phyloP scores from a whole-genome alignment of 179 eudicot genomes.

The Beta lomatogona region DNA sequence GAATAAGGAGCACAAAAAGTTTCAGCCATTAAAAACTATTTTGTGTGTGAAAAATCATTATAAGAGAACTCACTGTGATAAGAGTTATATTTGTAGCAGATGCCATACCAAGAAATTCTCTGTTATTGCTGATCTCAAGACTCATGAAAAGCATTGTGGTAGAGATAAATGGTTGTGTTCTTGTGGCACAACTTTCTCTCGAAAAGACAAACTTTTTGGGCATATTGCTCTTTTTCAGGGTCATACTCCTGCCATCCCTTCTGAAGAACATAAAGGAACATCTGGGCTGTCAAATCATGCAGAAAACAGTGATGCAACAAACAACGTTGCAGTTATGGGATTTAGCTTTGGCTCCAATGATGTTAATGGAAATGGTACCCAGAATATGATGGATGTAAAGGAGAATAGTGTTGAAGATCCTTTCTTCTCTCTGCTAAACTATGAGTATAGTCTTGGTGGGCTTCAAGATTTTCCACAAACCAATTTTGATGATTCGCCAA shows the following conservation, averaged over 20 bases:
- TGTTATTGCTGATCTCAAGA: conserved; percentile 92
- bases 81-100: conserved; percentile 84
- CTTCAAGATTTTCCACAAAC: conserved; percentile 66
- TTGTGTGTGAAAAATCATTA: conserved; percentile 93
- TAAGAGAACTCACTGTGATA: conserved; percentile 95
- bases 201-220: conserved; percentile 54
- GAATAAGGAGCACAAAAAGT: conserved; percentile 88
- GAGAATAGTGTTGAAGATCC: conserved; percentile 50
- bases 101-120: conserved; percentile 90
- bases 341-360: conserved; percentile 45
- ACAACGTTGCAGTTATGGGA: conserved; percentile 37
- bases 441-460: conserved; percentile 56
- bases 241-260: conserved; percentile 57
- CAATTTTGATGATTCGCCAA: conserved; percentile 68
- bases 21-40: conserved; percentile 88
- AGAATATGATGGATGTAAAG: conserved; percentile 43
- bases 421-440: conserved; percentile 65
- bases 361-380: conserved; percentile 33
- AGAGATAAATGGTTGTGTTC: conserved; percentile 96
- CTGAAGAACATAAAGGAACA: conserved; percentile 59
- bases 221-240: conserved; percentile 61
- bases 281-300: conserved; percentile 41
- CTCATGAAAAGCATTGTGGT: conserved; percentile 98
- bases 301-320: conserved; percentile 43
- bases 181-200: conserved; percentile 61